phyloP scores from a whole-genome alignment of 1,139 yeast species.

The Geotrichum europaeum region DNA sequence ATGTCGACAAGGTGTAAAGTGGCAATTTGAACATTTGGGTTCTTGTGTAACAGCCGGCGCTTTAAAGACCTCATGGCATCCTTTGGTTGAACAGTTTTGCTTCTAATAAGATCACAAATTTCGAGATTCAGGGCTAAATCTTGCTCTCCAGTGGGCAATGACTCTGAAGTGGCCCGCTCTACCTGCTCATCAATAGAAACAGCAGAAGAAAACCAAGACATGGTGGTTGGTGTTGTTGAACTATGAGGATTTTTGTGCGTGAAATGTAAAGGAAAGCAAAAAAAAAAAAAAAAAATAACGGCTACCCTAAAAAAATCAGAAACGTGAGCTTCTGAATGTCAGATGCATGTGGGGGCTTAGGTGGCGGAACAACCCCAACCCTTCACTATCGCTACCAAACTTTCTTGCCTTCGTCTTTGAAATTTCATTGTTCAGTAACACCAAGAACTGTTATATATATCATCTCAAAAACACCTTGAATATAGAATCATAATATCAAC shows the following conservation, averaged over 20 bases:
- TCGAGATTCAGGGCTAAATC: conserved; percentile 78
- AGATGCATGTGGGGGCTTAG: background rate
- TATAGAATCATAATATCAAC: background rate
- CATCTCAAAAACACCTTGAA: background rate
- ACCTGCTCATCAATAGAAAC: conserved; percentile 59
- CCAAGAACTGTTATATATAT: background rate
- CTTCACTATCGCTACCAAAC: background rate
- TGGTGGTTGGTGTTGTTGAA: background rate
- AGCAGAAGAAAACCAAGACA: conserved; percentile 55
- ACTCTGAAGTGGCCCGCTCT: conserved; percentile 76
- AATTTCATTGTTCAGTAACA: background rate
- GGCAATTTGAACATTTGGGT: conserved; percentile 72
- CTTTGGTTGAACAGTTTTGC: conserved; percentile 74
- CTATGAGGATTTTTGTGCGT: background rate
- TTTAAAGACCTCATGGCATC: conserved; percentile 81
- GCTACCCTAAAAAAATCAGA: background rate
- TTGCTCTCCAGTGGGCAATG: conserved; percentile 86
- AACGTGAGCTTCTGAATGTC: background rate
- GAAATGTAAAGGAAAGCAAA: background rate
- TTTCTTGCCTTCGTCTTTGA: background rate
- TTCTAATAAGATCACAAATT: conserved; percentile 79
- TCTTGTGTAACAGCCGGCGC: conserved; percentile 58
- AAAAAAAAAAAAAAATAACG: background rate
- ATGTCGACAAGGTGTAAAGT: conserved; percentile 74
- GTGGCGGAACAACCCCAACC: conserved; percentile 10